Conservation (phyloP, 257 asterid genomes). For the Eustoma russellianum region DNA sequence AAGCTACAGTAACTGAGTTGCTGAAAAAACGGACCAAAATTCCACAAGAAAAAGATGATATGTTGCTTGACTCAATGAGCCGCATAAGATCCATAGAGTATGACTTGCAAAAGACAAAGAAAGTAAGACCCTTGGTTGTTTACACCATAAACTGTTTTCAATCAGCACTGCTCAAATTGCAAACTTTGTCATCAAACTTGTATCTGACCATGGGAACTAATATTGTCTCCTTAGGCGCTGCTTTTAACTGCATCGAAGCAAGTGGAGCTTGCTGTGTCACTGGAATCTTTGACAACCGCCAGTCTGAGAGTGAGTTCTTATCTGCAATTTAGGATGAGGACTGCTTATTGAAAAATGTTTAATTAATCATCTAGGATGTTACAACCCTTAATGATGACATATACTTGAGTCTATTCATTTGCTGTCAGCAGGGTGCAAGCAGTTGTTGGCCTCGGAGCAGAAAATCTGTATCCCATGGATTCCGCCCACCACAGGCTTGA, state of each 20-base stretch:
- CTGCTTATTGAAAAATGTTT: too few species aligned
- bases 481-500: slow-evolving; percentile 19
- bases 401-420: not conserved
- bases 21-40: slow-evolving; percentile 64
- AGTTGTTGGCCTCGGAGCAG: slow-evolving; percentile 59
- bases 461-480: slow-evolving; percentile 31
- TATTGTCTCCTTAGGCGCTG: slow-evolving; percentile 43
- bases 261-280: slow-evolving; percentile 77
- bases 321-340: slow-evolving; percentile 1
- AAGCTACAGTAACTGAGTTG: slow-evolving; percentile 57
- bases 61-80: slow-evolving; percentile 70
- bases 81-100: slow-evolving; percentile 83
- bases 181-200: slow-evolving; percentile 3
- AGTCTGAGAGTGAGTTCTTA: slow-evolving; percentile 40
- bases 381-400: too few species aligned
- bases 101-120: slow-evolving; percentile 83
- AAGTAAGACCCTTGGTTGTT: slow-evolving; percentile 25
- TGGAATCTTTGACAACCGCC: slow-evolving; percentile 60
- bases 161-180: not conserved
- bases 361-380: too few species aligned
- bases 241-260: slow-evolving; percentile 82
- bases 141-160: not conserved
- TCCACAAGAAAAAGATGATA: slow-evolving; percentile 79
- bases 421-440: slow-evolving; percentile 34
- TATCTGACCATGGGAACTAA: slow-evolving; percentile 10